Evolutionary conservation across 164 flowering plant species (phyloP).

Genomic region (Kingdonia uniflora): DNA sequence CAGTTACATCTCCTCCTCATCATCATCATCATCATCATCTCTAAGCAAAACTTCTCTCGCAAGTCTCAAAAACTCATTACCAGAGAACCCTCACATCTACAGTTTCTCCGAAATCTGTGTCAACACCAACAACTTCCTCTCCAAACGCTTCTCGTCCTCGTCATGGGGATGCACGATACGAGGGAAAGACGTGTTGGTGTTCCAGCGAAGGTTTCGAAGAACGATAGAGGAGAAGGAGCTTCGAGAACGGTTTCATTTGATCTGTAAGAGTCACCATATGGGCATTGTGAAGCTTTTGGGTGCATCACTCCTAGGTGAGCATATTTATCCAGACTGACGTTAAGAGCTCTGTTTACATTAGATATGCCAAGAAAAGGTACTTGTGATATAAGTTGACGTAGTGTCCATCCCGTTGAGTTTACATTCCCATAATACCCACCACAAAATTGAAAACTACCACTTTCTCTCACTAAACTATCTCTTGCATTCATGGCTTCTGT

Average conservation of each 20-base stretch:
- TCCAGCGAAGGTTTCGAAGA: conserved; percentile 55
- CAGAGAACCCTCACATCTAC: conserved; percentile 35
- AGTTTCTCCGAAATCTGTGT: conserved; percentile 36
- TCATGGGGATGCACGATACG: conserved; percentile 64
- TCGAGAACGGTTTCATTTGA: conserved; percentile 24
- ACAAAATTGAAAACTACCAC: too few relatives aligned
- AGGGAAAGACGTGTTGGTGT: conserved; percentile 31
- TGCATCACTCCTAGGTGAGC: conserved; percentile 45
- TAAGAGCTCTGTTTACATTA: too few relatives aligned
- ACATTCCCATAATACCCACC: too few relatives aligned
- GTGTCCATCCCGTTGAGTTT: too few relatives aligned
- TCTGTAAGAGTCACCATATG: conserved; percentile 57
- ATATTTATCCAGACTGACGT: conserved; percentile 70
- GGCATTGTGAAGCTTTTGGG: conserved; percentile 64
- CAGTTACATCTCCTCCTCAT: conserved; percentile 1
- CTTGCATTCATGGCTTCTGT: too few relatives aligned
- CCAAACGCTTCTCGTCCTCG: conserved; percentile 33
- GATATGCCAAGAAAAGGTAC: too few relatives aligned
- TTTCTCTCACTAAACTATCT: too few relatives aligned
- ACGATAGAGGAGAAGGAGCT: conserved; percentile 23
- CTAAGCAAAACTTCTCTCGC: conserved; percentile 21
- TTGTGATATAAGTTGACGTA: too few relatives aligned
- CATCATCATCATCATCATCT: conserved; percentile 16
- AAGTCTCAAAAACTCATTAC: conserved; percentile 26
- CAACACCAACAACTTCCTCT: conserved; percentile 42